Evolutionary conservation across 306 rosid genomes (phyloP), one percentile per base, ranked within the genome.

Genomic region (Citrullus colocynthis): DNA sequence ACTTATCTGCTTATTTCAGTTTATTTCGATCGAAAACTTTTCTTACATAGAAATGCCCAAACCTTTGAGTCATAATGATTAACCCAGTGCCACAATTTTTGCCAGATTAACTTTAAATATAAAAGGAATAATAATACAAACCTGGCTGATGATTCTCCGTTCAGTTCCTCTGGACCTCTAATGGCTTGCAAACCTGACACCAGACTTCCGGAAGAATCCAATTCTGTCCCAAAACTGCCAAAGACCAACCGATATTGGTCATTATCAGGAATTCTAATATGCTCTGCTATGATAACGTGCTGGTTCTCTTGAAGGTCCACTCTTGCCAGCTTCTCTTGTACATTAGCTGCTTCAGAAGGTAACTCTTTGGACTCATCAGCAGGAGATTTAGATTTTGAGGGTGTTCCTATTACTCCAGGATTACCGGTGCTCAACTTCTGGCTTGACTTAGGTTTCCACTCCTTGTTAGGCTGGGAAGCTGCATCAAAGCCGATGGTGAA

Each of bases 371-470:
- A 84, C 32, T 87, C 86, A 77, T 87, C 85, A n/a, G 84, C 80
- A 78, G 91, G 79, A 37, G 93, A 86, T 82, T 76, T 84, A 45
- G 94, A 78, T 77, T 88, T 88, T 72, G 87, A 83, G 14, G 93
- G 96, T n/a, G 87, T 87, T 81, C 97, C 99, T 63, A 93, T 91
- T 65, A 93, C 98, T 65, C 97, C 96, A 79, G 88, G 94, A 82
- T 67, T 74, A 44, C 81, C 91, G 44, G 80, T 80, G 79, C 83
- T 88, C 54, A 79, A 72, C 82, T 93, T 96, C 86, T 88, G 90
- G 88, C 97, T 93, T 74, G 90, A 87, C 80, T 96, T 96, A 57
- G 99, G 99, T 82, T 90, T 96, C 99, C 99, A 96, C 86, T 89
- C 96, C 83, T 89, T 95, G 82, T 86, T 92, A 76, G 90, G 91